Evolutionary conservation across 2,329 filamentous ascomycete species (phyloP), one percentile per base, ranked within the genome.

Genomic region (Venturia aucupariae): DNA sequence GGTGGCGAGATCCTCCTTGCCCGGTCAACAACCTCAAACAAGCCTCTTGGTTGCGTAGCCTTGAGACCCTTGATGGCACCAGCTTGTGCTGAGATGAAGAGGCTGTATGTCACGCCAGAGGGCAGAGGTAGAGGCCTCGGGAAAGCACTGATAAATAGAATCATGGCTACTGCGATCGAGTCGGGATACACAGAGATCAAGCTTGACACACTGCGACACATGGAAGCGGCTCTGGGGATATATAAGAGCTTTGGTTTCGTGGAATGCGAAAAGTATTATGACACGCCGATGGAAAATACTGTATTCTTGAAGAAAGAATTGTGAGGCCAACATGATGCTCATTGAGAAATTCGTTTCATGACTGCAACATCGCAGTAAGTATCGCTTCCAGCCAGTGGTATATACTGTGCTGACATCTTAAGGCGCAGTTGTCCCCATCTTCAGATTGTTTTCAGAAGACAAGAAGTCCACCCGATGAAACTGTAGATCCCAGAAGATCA

Each of bases 121-220:
- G 77, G 78, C 1, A 77, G 83, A 30, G 80, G 83, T 2, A 68
- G 75, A 15, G 81, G 82, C 0, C 69, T 83, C 1, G 82, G 83
- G 1, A 76, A 75, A 61, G 73, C 74, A 3, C 72, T 86, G 22
- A 76, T 83, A 4, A 71, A 77, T 57, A 72, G 70, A 0, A 75
- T 80, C 3, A 69, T 86, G 5, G 70, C 71, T 5, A 72, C 74
- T 41, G 84, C 83, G 27, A 75, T 69, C 65, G 69, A 74, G 5
- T 64, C 81, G 54, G 81, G 80, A 0, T 86, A 86, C 69, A 67
- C 68, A 11, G 78, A 80, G 65, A 79, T 86, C 69, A 74, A 80
- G 64, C 75, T 86, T 17, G 84, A 86, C 73, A 86, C 83, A 19
- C 69, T 86, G 65, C 72, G 76, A 10, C 74, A 70, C 7, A 86